Evolutionary conservation across 192 early-diverging fungal genomes (phyloP).

Genomic region (Helicostylum pulchrum): DNA sequence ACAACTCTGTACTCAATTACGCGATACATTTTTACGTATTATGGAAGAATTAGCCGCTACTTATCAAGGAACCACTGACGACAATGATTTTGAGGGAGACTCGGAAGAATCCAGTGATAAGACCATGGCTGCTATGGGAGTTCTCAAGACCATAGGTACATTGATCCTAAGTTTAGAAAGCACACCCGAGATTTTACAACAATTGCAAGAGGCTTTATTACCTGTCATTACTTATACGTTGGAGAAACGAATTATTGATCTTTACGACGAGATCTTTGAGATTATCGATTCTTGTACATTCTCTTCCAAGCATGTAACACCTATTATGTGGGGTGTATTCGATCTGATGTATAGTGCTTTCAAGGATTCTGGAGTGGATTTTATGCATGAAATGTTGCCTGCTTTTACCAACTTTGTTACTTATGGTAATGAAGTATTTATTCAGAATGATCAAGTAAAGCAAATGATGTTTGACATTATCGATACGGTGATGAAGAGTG

Average conservation of each 20-base stretch:
- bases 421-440: slow-evolving; percentile 80
- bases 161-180: slow-evolving; percentile 83
- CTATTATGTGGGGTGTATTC: slow-evolving; percentile 81
- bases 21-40: slow-evolving; percentile 84
- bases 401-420: slow-evolving; percentile 87
- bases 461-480: slow-evolving; percentile 80
- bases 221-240: slow-evolving; percentile 80
- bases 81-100: slow-evolving; percentile 45
- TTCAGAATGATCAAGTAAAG: slow-evolving; percentile 61
- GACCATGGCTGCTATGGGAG: slow-evolving; percentile 83
- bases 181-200: slow-evolving; percentile 74
- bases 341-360: slow-evolving; percentile 73
- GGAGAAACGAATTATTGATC: slow-evolving; percentile 67
- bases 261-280: slow-evolving; percentile 86
- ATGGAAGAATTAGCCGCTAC: slow-evolving; percentile 64
- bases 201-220: slow-evolving; percentile 72
- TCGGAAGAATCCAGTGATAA: slow-evolving; percentile 68
- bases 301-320: slow-evolving; percentile 75
- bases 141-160: slow-evolving; percentile 86
- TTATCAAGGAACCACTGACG: slow-evolving; percentile 32
- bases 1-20: slow-evolving; percentile 80
- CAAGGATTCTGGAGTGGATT: slow-evolving; percentile 75
- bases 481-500: slow-evolving; percentile 76
- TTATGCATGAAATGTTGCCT: slow-evolving; percentile 85
- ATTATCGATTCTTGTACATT: slow-evolving; percentile 87